Conservation (phyloP, 192 early-diverging fungal species). For the Kickxella alabastrina region DNA sequence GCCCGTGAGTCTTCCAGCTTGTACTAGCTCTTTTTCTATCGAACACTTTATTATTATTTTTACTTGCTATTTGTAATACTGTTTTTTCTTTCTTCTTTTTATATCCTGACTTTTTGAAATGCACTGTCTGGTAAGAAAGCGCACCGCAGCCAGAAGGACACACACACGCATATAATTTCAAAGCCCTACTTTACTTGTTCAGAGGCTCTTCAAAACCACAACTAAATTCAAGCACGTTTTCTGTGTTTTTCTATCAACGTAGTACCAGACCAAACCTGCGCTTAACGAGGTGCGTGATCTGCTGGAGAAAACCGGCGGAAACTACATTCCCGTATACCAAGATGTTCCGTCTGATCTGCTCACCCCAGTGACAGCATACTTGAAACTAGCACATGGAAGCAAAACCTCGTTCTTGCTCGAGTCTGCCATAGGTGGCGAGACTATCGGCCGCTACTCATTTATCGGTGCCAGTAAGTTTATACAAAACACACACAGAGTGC, state of each 20-base stretch:
- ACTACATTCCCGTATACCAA: slow-evolving; percentile 88
- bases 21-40: no score
- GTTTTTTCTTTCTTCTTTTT: not conserved
- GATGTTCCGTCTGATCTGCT: slow-evolving; percentile 87
- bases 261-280: slow-evolving; percentile 58
- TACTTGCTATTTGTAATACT: not conserved
- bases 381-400: slow-evolving; percentile 74
- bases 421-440: slow-evolving; percentile 89
- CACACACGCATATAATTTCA: no score
- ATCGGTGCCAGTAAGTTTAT: slow-evolving; percentile 78
- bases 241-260: not conserved
- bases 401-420: slow-evolving; percentile 95
- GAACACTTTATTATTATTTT: not conserved
- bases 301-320: slow-evolving; percentile 61
- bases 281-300: slow-evolving; percentile 67
- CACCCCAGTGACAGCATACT: slow-evolving; percentile 95
- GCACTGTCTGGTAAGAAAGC: no score
- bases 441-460: slow-evolving; percentile 94
- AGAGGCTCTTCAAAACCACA: no score
- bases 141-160: no score
- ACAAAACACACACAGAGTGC: no score
- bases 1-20: no score
- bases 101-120: not conserved
- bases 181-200: no score
- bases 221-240: no score